Evolutionary conservation across 768 basidiomycete genomes (phyloP), one percentile per base, ranked within the genome.

Genomic region (Boletus tomentosulus): DNA sequence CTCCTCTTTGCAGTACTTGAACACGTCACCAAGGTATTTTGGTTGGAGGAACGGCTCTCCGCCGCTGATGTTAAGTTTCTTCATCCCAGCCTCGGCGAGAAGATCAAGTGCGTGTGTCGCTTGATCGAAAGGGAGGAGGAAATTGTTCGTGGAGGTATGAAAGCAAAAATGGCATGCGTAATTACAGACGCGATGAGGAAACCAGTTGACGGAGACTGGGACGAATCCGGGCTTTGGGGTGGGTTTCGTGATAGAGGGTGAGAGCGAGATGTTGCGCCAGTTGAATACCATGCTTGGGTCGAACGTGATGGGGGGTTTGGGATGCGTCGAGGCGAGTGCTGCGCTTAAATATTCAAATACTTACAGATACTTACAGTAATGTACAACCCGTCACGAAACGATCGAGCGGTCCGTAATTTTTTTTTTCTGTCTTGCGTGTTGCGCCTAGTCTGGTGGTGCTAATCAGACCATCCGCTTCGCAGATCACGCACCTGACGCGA

Each of bases 81-180:
- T 58, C 71, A 72, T 71, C 6, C 71, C 69, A 0, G 62, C 64
- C 3, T 61, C 55, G 5, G 61, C 58, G 31, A 71, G 65, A 33
- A 70, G 56, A 38, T 57, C 55, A 16, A 71, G 67, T 1, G 64
- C 71, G n/a, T 45, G 33, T 43, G 67, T 71, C 1, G 62, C 70
- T 16, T 72, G 53, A 1, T 70, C 64, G 13, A 75, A 22, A 4
- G 66, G 64, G 22, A 74, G 59, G 19, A 68, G 63, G 24, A 51
- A 55, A 7, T 60, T 33, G 25, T 65, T 67, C 19, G 57, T 68
- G 15, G 53, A 53, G 24, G 70, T 72, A 37, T 73, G 71, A 38
- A 74, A 72, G 50, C 72, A 73, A 50, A 73, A 71, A 12, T 66
- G 55, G 43, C 71, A 72, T 16, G 60, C 53, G 47, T 73, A 73